A percentile compares a stretch with the other conserved stretches of the same genome.
phyloP scores from a whole-genome alignment of 1,284 basidiomycete species.

The Volvariella surrecta region DNA sequence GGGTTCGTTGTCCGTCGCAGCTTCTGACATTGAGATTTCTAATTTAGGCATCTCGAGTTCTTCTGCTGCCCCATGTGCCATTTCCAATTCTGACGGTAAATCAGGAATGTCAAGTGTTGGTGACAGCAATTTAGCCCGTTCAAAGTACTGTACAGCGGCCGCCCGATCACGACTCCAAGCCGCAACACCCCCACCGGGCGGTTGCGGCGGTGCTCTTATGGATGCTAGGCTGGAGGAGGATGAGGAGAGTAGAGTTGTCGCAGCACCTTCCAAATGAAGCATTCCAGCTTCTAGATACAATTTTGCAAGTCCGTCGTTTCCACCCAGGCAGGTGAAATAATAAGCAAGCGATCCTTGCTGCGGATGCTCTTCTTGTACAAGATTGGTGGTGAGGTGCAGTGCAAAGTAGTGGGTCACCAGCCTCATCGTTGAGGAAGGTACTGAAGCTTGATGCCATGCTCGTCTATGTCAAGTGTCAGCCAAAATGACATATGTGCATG shows the following conservation, averaged over 20 bases:
- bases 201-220: slow-evolving; percentile 37
- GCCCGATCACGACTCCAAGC: slow-evolving; percentile 66
- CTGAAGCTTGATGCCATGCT: slow-evolving; percentile 68
- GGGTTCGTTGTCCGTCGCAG: slow-evolving; percentile 30
- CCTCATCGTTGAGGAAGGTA: slow-evolving; percentile 66
- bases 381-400: slow-evolving; percentile 32
- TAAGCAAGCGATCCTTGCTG: slow-evolving; percentile 46
- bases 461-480: slow-evolving; percentile 34
- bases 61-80: slow-evolving; percentile 20
- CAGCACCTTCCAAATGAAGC: slow-evolving; percentile 67
- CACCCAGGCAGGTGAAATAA: slow-evolving; percentile 57
- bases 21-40: slow-evolving; percentile 29
- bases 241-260: slow-evolving; percentile 53
- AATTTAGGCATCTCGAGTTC: slow-evolving; percentile 59
- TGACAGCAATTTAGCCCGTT: slow-evolving; percentile 49
- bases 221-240: slow-evolving; percentile 69
- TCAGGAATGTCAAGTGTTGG: slow-evolving; percentile 59
- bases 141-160: slow-evolving; percentile 59
- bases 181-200: slow-evolving; percentile 41
- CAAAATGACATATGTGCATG: slow-evolving; percentile 1
- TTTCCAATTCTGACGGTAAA: slow-evolving; percentile 41
- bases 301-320: slow-evolving; percentile 50
- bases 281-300: slow-evolving; percentile 70
- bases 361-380: slow-evolving; percentile 21
- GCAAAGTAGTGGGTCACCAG: slow-evolving; percentile 65